phyloP scores from a whole-genome alignment of 1,284 basidiomycete species.

The Kwoniella shivajii region DNA sequence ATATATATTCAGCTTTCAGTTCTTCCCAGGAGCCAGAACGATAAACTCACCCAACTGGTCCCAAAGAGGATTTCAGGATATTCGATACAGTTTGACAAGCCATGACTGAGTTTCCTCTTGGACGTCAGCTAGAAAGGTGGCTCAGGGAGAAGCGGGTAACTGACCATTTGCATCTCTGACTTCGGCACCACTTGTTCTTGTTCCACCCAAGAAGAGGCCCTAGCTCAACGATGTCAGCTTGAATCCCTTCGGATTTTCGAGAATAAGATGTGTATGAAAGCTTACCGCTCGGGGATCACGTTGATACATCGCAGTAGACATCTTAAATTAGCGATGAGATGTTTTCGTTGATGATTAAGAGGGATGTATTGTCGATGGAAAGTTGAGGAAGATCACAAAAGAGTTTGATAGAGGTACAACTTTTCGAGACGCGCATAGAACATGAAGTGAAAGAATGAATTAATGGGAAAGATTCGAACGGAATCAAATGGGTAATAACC shows the following conservation, averaged over 20 bases:
- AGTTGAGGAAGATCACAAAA: neutral
- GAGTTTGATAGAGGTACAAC: neutral
- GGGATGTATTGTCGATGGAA: neutral
- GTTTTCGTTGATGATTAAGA: neutral
- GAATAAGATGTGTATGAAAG: constrained; percentile 12
- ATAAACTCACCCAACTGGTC: constrained; percentile 69
- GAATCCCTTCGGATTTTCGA: neutral
- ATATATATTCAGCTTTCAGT: constrained; percentile 13
- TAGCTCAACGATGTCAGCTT: constrained; percentile 17
- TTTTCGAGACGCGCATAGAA: constrained; percentile 3
- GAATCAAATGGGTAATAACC: constrained; percentile 11
- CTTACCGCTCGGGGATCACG: constrained; percentile 54
- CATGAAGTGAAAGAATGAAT: neutral
- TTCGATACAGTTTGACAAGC: constrained; percentile 97
- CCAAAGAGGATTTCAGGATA: constrained; percentile 94
- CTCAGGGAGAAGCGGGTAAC: constrained; percentile 21
- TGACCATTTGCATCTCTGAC: constrained; percentile 95
- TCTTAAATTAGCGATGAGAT: constrained; percentile 19
- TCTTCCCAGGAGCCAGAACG: neutral
- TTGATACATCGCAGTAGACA: constrained; percentile 56
- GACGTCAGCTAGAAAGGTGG: neutral
- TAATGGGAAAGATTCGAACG: neutral
- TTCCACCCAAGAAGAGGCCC: constrained; percentile 89
- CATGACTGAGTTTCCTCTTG: constrained; percentile 64
- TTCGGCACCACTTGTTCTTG: constrained; percentile 91